These are phyloP conservation scores for Borovskyia barvae DNA, from an alignment of 208 protist genomes.

Conservation along the genomic window DNA sequence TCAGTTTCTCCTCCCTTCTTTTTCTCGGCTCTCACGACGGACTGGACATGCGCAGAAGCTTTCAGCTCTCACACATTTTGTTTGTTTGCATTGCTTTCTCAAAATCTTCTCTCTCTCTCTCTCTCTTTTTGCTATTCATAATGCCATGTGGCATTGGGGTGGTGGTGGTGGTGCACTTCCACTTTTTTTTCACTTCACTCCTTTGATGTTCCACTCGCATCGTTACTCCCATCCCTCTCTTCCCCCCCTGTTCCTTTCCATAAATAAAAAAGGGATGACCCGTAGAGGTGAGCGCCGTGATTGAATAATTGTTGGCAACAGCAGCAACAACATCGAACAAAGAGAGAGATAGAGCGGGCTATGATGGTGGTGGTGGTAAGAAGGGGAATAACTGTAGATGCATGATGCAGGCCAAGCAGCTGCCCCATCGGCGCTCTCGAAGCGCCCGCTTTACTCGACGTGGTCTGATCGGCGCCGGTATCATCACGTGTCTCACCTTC, in stretches of 20 bases:
- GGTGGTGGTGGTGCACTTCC: too few species aligned
- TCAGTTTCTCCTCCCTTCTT: too few species aligned
- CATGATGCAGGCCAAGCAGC: conserved; percentile 4
- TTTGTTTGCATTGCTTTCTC: not conserved
- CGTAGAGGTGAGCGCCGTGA: too few species aligned
- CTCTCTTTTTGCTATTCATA: not conserved
- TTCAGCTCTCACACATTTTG: not conserved
- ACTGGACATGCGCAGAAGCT: too few species aligned
- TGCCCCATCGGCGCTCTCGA: conserved; percentile 7
- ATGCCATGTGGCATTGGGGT: too few species aligned
- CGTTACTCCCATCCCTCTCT: not conserved
- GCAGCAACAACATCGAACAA: too few species aligned
- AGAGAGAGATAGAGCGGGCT: not conserved
- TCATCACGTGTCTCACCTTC: not conserved
- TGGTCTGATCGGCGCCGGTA: not conserved
- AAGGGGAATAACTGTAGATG: not conserved
- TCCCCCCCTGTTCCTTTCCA: not conserved
- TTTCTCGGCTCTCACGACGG: too few species aligned
- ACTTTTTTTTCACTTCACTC: too few species aligned
- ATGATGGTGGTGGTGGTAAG: not conserved
- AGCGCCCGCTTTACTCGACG: not conserved
- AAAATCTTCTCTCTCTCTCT: not conserved
- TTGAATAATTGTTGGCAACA: too few species aligned
- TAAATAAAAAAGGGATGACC: conserved; percentile 8
- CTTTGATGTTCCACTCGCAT: not conserved